These are phyloP conservation scores for Zasmidium angulare DNA, from an alignment of 2,329 filamentous ascomycete species.

Conservation along the genomic window DNA sequence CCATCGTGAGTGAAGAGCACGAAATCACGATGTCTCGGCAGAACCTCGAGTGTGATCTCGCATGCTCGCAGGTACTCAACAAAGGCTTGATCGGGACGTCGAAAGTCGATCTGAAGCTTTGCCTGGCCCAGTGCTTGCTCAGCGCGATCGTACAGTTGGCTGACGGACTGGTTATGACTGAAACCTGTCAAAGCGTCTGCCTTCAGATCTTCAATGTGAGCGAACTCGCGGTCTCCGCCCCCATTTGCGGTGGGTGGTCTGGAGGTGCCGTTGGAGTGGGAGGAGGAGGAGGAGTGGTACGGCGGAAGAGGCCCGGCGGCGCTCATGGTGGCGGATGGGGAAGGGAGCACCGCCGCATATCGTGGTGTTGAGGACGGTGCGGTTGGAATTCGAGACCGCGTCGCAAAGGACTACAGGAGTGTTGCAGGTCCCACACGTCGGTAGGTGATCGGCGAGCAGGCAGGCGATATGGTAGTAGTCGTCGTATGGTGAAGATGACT, in stretches of 20 bases:
- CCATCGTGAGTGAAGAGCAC: slow-evolving; percentile 55
- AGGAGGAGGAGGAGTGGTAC: slow-evolving; percentile 2
- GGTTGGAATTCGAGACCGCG: neutral
- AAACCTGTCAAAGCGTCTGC: slow-evolving; percentile 39
- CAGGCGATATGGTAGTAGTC: slow-evolving; percentile 5
- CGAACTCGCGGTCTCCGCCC: slow-evolving; percentile 28
- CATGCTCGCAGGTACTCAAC: slow-evolving; percentile 81
- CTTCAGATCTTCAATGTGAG: slow-evolving; percentile 46
- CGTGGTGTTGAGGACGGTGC: neutral
- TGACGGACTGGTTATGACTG: slow-evolving; percentile 25
- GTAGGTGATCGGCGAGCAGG: slow-evolving; percentile 1
- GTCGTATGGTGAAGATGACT: neutral
- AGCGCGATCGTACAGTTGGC: slow-evolving; percentile 42
- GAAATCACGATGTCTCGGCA: slow-evolving; percentile 76
- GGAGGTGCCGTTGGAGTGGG: neutral
- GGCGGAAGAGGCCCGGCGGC: slow-evolving; percentile 32
- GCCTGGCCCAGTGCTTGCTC: slow-evolving; percentile 49
- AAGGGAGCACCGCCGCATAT: slow-evolving; percentile 10
- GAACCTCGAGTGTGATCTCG: slow-evolving; percentile 72
- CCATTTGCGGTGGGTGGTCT: slow-evolving; percentile 11
- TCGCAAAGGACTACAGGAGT: neutral
- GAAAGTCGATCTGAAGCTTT: slow-evolving; percentile 61
- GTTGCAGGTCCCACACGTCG: neutral
- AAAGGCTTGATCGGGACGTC: slow-evolving; percentile 71
- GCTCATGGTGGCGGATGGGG: slow-evolving; percentile 37